A percentile compares a stretch with the other conserved stretches of the same genome.
These are phyloP conservation scores for Solanum bukasovii DNA, from an alignment of 257 asterid genomes.

Conservation along the genomic window DNA sequence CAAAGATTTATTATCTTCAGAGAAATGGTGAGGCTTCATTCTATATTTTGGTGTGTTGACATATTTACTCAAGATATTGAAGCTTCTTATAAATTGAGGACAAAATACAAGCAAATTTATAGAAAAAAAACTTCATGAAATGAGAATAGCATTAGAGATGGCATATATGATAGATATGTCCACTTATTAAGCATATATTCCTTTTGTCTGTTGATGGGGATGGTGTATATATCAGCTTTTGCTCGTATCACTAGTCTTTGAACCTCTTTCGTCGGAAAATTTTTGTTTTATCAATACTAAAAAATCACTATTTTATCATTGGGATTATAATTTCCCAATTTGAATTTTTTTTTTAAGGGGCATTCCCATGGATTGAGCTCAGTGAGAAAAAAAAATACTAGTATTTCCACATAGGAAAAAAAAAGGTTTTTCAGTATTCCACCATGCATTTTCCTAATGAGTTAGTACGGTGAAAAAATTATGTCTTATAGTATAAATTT, in stretches of 20 bases:
- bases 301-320: background rate
- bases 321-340: too few species aligned
- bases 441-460: background rate
- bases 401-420: background rate
- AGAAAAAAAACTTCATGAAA: background rate
- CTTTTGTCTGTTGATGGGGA: background rate
- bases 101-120: slow-evolving; percentile 2
- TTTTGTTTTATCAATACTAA: background rate
- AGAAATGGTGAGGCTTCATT: slow-evolving; percentile 30
- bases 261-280: background rate
- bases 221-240: background rate
- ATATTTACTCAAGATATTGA: background rate
- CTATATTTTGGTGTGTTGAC: background rate
- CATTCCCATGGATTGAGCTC: background rate
- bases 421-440: too few species aligned
- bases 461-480: too few species aligned
- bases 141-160: background rate
- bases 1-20: slow-evolving; percentile 13
- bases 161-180: background rate
- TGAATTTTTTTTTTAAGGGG: too few species aligned
- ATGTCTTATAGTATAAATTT: too few species aligned
- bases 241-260: background rate
- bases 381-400: background rate
- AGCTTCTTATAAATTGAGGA: background rate
- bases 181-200: background rate